phyloP scores from a whole-genome alignment of 371 early-diverging fungal genomes.

The Lichtheimia ramosa region DNA sequence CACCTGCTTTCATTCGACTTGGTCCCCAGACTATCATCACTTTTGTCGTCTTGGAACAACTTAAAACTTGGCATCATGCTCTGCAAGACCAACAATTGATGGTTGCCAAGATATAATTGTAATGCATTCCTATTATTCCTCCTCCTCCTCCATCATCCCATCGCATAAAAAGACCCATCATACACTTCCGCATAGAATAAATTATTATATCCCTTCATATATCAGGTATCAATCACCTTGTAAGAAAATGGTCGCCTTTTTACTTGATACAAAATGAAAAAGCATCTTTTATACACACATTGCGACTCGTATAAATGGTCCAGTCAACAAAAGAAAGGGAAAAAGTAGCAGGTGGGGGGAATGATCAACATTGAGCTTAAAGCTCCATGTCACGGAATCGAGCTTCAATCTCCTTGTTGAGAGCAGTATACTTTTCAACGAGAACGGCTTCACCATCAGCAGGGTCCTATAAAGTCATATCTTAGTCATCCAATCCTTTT shows the following conservation, averaged over 20 bases:
- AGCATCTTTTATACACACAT: too few relatives aligned
- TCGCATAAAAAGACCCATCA: too few relatives aligned
- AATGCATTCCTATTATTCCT: too few relatives aligned
- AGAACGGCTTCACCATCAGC: constrained; percentile 91
- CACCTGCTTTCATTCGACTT: constrained; percentile 61
- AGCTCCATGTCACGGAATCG: constrained; percentile 73
- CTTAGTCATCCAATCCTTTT: too few relatives aligned
- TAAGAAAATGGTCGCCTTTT: background rate
- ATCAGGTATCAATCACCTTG: background rate
- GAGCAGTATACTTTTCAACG: constrained; percentile 79
- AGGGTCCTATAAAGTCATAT: constrained; percentile 67
- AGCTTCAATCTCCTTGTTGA: constrained; percentile 96
- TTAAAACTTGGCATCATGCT: constrained; percentile 40
- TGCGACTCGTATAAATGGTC: too few relatives aligned
- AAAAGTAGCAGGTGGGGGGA: background rate
- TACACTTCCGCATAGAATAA: too few relatives aligned
- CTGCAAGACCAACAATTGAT: background rate
- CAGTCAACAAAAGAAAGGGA: background rate
- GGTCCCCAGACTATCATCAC: constrained; percentile 74
- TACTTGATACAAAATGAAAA: background rate
- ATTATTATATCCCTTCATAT: too few relatives aligned
- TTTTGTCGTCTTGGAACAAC: constrained; percentile 66
- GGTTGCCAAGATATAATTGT: constrained; percentile 3
- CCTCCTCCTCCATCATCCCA: too few relatives aligned
- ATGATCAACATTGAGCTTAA: constrained; percentile 14